phyloP scores from a whole-genome alignment of 306 rosid genomes.

The Geum urbanum region DNA sequence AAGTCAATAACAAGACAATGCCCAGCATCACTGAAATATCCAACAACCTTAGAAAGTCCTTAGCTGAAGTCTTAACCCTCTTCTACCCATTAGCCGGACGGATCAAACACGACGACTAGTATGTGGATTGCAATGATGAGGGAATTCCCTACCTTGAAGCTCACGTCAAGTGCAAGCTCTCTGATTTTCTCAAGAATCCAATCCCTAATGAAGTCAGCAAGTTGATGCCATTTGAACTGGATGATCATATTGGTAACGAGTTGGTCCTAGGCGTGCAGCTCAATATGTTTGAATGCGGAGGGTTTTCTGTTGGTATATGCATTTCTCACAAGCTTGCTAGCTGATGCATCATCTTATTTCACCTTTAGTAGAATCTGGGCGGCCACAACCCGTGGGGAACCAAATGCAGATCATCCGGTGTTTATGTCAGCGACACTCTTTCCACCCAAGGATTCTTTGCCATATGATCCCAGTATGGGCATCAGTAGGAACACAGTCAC shows the following conservation, averaged over 20 bases:
- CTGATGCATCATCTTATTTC: constrained; percentile 19
- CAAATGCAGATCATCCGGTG: constrained; percentile 8
- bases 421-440: constrained; percentile 35
- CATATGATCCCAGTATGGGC: constrained; percentile 17
- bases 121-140: constrained; percentile 36
- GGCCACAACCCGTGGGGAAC: constrained; percentile 14
- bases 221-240: constrained; percentile 15
- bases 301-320: constrained; percentile 20
- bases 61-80: too few species aligned
- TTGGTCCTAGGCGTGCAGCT: constrained; percentile 21
- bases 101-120: too few species aligned
- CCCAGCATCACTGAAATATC: too few species aligned
- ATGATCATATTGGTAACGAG: too few species aligned
- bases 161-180: not conserved
- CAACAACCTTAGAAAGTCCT: too few species aligned
- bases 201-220: constrained; percentile 12
- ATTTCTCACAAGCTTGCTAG: constrained; percentile 26
- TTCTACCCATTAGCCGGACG: too few species aligned
- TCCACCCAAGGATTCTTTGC: constrained; percentile 29
- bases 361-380: constrained; percentile 21
- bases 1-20: too few species aligned
- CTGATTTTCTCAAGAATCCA: constrained; percentile 2
- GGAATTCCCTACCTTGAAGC: constrained; percentile 37
- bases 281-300: constrained; percentile 22
- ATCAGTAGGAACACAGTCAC: constrained; percentile 1